Conservation (phyloP, 768 basidiomycete species). For the Ramaria sp. region DNA sequence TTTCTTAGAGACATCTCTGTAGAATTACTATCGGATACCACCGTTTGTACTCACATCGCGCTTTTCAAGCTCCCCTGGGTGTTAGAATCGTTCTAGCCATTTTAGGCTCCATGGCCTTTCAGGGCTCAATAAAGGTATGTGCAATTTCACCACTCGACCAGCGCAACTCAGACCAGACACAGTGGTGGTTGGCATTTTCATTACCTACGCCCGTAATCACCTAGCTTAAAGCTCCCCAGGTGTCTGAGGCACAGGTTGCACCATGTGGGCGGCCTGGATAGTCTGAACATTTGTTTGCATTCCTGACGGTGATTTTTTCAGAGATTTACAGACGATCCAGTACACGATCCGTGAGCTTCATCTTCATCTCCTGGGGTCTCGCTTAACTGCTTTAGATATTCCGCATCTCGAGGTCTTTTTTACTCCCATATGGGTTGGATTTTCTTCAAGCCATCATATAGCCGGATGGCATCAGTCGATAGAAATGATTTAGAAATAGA, state of each 20-base stretch:
- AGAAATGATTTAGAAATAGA: slow-evolving; percentile 58
- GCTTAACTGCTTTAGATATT: slow-evolving; percentile 35
- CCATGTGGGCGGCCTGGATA: slow-evolving; percentile 37
- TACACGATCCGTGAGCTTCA: slow-evolving; percentile 49
- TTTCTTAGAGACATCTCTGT: background rate
- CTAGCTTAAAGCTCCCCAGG: slow-evolving; percentile 24
- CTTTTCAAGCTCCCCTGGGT: slow-evolving; percentile 47
- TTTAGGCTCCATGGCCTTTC: slow-evolving; percentile 64
- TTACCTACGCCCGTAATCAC: too few species aligned
- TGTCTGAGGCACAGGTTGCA: slow-evolving; percentile 66
- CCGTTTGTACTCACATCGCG: slow-evolving; percentile 65
- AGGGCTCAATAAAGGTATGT: slow-evolving; percentile 66
- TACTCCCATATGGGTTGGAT: slow-evolving; percentile 85
- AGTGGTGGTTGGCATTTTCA: slow-evolving; percentile 42
- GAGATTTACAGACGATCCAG: slow-evolving; percentile 62
- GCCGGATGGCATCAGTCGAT: slow-evolving; percentile 52
- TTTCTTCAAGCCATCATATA: slow-evolving; percentile 64
- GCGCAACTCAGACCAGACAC: background rate
- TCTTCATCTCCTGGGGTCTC: background rate
- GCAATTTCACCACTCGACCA: background rate
- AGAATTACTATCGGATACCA: slow-evolving; percentile 74
- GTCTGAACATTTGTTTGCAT: background rate
- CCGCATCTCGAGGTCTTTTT: slow-evolving; percentile 61
- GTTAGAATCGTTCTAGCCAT: slow-evolving; percentile 51
- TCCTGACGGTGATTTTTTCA: slow-evolving; percentile 14